Percentiles rank a stretch among this genome's conserved stretches.
Conservation (phyloP, 768 basidiomycete species). For the Leccinellum albellum region DNA sequence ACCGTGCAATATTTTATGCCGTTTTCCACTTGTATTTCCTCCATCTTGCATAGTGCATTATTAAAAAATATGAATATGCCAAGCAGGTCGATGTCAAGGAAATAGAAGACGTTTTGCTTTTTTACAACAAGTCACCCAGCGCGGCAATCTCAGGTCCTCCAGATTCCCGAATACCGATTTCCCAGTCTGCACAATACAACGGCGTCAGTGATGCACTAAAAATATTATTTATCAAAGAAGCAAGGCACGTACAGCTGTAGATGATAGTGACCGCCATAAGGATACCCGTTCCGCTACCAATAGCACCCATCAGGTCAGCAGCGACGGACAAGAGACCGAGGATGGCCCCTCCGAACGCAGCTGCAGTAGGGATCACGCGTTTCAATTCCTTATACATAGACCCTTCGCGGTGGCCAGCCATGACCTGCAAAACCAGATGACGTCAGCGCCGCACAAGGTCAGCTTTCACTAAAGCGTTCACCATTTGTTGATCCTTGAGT, state of each 20-base stretch:
- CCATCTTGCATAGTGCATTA: conserved; percentile 8
- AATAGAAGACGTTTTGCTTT: conserved; percentile 1
- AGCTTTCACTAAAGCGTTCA: conserved; percentile 21
- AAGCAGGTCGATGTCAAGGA: not conserved
- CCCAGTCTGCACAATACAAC: conserved; percentile 63
- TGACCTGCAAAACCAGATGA: conserved; percentile 42
- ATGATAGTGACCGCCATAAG: conserved; percentile 98
- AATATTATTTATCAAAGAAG: not conserved
- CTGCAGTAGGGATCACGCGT: conserved; percentile 95
- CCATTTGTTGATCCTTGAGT: conserved; percentile 98
- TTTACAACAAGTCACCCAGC: conserved; percentile 71
- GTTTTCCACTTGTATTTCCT: conserved; percentile 1
- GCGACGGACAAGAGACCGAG: conserved; percentile 87
- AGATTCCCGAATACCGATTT: conserved; percentile 81
- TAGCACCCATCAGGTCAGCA: conserved; percentile 93
- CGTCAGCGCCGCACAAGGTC: conserved; percentile 2
- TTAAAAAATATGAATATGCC: not conserved
- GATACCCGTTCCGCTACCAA: conserved; percentile 94
- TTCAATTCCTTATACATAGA: conserved; percentile 99
- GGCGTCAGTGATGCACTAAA: not conserved
- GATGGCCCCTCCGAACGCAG: conserved; percentile 96
- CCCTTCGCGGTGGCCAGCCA: conserved; percentile 90
- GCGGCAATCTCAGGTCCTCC: conserved; percentile 81
- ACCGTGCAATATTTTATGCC: not conserved
- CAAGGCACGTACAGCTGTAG: conserved; percentile 55